Percentiles rank a stretch among this genome's conserved stretches.
These are phyloP conservation scores for Aphanomyces stellatus DNA, from an alignment of 352 stramenopile species.

Conservation along the genomic window DNA sequence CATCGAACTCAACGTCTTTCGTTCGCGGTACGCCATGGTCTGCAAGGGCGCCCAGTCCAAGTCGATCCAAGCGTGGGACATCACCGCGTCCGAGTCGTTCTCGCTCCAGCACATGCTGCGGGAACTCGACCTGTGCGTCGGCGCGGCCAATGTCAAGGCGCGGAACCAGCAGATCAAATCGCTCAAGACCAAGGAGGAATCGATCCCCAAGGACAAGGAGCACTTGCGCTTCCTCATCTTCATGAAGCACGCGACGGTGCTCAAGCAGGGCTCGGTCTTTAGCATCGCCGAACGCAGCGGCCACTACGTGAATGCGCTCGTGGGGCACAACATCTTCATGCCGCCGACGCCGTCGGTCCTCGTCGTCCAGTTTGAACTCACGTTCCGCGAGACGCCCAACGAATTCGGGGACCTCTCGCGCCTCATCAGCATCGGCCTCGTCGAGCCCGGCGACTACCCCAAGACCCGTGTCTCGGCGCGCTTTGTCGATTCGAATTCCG, in stretches of 20 bases:
- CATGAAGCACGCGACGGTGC: constrained; percentile 14
- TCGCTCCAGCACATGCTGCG: constrained; percentile 12
- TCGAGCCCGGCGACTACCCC: constrained; percentile 16
- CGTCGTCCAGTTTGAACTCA: constrained; percentile 17
- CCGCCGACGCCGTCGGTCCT: background rate
- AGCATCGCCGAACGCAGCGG: background rate
- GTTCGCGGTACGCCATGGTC: constrained; percentile 11
- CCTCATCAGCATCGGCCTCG: constrained; percentile 4
- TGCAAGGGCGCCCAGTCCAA: constrained; percentile 14
- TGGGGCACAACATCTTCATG: constrained; percentile 13
- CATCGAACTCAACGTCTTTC: constrained; percentile 18
- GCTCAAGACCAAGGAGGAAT: background rate
- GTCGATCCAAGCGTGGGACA: constrained; percentile 7
- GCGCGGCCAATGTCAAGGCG: background rate
- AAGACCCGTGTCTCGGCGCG: constrained; percentile 15
- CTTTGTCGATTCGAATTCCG: constrained; percentile 12
- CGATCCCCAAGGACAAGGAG: constrained; percentile 4
- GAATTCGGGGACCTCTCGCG: constrained; percentile 2
- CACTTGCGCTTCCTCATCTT: constrained; percentile 13
- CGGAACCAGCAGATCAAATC: constrained; percentile 5
- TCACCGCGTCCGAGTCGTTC: background rate
- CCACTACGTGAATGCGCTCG: constrained; percentile 9
- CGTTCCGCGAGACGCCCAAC: background rate
- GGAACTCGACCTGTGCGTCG: constrained; percentile 11
- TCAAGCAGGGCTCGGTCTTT: constrained; percentile 10